Evolutionary conservation across 2,329 filamentous ascomycete genomes (phyloP), one percentile per base, ranked within the genome.

Genomic region (Alternaria sp.): DNA sequence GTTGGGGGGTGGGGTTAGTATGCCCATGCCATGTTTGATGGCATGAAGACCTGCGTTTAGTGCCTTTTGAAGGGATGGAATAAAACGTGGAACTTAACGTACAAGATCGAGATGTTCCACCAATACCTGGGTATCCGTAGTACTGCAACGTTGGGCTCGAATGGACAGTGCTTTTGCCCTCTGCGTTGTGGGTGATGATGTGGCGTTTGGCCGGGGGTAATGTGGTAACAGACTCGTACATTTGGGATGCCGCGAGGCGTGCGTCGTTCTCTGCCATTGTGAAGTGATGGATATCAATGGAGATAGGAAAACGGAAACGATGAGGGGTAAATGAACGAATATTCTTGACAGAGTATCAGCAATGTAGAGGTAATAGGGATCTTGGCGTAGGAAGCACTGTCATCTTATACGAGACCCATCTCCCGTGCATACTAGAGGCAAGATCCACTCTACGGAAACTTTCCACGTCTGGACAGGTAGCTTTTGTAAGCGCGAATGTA

Each of bases 81-180:
- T n/a, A n/a, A n/a, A n/a, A n/a, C n/a, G n/a, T n/a, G n/a, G n/a
- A n/a, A n/a, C n/a, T n/a, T n/a, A n/a, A n/a, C 49, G 13, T 32
- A 51, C 49, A 51, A 6, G 51, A 54, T 54, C 19, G 51, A 43
- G 51, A 26, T 45, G 54, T 30, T 6, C 54, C 54, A 6, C 43
- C 40, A 6, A 44, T 21, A 30, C 43, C 54, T 1, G 49, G 49
- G 28, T 51, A 51, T 15, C 49, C 61, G 36, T 61, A 58, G 61
- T 68, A 73, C 15, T 62, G 60, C 28, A 69, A 64, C 4, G 62
- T 25, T 12, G 69, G 70, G 8, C 69, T 67, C 23, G 74, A 73
- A 52, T 80, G 77, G 1, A 84, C 67, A 25, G 81, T 71, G 17
- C 82, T 81, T 67, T 80, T 75, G 13, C 79, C 79, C 1, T 59